Percentiles rank a stretch among this genome's conserved stretches.
phyloP scores from a whole-genome alignment of 2,329 filamentous ascomycete species.

The Pestalotiopsis fici region DNA sequence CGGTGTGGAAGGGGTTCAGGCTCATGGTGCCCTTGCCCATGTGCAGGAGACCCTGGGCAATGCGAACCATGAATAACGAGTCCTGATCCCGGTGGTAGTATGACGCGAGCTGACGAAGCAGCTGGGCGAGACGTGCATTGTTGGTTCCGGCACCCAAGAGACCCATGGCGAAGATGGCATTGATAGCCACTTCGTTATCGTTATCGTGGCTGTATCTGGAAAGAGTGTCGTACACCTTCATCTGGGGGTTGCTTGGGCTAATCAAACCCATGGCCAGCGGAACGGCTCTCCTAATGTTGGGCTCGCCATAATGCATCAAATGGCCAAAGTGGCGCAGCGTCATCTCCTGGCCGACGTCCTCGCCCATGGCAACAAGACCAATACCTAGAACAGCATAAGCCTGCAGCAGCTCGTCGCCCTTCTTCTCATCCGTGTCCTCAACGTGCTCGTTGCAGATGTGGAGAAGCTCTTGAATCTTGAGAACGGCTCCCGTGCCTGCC shows the following conservation, averaged over 20 bases:
- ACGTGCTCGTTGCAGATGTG: conserved; percentile 98
- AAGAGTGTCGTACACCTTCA: conserved; percentile 99
- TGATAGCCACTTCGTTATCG: conserved; percentile 96
- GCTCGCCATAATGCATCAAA: conserved; percentile 97
- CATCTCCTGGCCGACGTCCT: conserved; percentile 99
- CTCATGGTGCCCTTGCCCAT: conserved; percentile 99
- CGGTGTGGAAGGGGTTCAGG: conserved; percentile 98
- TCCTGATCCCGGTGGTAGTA: conserved; percentile 98
- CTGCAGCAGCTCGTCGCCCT: conserved; percentile 92
- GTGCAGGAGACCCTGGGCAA: conserved; percentile 94
- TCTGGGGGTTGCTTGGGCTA: conserved; percentile 97
- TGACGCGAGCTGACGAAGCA: conserved; percentile 90
- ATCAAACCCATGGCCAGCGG: conserved; percentile 95
- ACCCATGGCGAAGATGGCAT: conserved; percentile 99
- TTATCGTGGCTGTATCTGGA: conserved; percentile 98
- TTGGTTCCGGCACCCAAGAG: conserved; percentile 95
- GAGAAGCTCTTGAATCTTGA: conserved; percentile 95
- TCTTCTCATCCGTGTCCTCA: conserved; percentile 91
- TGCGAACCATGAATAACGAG: conserved; percentile 97
- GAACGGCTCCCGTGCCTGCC: conserved; percentile 93
- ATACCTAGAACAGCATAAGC: conserved; percentile 95
- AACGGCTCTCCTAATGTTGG: conserved; percentile 95
- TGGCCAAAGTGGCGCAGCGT: conserved; percentile 96
- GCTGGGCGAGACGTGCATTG: conserved; percentile 92
- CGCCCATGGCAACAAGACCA: conserved; percentile 94